phyloP scores from a whole-genome alignment of 2,329 filamentous ascomycete species.

The Ilyonectria sp. region DNA sequence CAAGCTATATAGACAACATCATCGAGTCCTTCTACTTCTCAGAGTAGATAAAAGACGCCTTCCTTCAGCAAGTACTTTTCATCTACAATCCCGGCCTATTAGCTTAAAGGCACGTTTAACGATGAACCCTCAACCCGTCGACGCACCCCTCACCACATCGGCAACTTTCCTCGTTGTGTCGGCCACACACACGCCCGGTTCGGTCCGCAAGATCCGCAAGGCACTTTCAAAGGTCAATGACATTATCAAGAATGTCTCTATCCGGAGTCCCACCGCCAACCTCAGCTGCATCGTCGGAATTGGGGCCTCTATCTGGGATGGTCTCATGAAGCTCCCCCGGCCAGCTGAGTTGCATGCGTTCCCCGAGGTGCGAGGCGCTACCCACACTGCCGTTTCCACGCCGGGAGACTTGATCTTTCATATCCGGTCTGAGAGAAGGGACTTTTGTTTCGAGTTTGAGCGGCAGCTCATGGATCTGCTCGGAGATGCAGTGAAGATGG shows the following conservation, averaged over 20 bases:
- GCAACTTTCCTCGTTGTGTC: conserved; percentile 69
- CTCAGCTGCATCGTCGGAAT: conserved; percentile 70
- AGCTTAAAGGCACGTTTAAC: not conserved
- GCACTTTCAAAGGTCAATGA: conserved; percentile 60
- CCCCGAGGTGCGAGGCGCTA: conserved; percentile 60
- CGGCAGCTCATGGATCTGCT: conserved; percentile 66
- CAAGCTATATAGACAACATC: not conserved
- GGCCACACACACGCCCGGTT: conserved; percentile 51
- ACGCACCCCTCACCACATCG: conserved; percentile 65
- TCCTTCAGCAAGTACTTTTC: not conserved
- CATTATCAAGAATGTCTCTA: conserved; percentile 67
- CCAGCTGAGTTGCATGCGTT: conserved; percentile 69
- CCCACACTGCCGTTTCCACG: conserved; percentile 68
- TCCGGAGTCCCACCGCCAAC: conserved; percentile 61
- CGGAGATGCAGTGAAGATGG: conserved; percentile 61
- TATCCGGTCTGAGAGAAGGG: conserved; percentile 69
- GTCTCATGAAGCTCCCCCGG: conserved; percentile 58
- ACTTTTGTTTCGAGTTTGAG: conserved; percentile 73
- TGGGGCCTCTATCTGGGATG: conserved; percentile 67
- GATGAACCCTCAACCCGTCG: conserved; percentile 58
- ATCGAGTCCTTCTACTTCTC: not conserved
- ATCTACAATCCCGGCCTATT: not conserved
- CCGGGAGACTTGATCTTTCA: conserved; percentile 72
- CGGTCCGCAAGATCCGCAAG: conserved; percentile 60
- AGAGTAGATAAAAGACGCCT: not conserved